Conservation (phyloP, 1,139 yeast genomes). For the Saccharomyces hybrid region DNA sequence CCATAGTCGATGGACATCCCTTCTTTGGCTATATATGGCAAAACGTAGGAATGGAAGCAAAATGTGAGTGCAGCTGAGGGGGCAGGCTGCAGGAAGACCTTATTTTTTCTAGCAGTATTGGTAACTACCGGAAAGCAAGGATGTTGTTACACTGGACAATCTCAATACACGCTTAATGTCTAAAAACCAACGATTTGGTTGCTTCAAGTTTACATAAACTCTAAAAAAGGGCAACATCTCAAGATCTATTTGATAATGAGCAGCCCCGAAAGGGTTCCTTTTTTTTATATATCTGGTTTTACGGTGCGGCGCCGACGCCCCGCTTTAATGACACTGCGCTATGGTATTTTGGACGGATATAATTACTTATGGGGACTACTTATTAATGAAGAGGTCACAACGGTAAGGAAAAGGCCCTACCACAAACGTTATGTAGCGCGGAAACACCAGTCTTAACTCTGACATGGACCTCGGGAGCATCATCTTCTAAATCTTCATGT, state of each 20-base stretch:
- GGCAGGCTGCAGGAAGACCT: background rate
- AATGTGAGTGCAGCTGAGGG: background rate
- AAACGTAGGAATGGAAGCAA: background rate
- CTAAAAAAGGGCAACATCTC: background rate
- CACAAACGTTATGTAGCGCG: conserved; percentile 40
- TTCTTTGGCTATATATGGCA: background rate
- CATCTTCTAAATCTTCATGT: conserved; percentile 11
- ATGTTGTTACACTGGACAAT: background rate
- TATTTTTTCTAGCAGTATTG: background rate
- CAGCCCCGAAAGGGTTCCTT: background rate
- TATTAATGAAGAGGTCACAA: conserved; percentile 19
- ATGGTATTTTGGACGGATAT: background rate
- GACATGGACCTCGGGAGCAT: conserved; percentile 33
- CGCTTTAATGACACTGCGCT: background rate
- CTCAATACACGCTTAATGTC: background rate
- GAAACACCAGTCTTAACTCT: conserved; percentile 40
- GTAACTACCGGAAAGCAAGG: background rate
- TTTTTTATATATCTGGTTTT: background rate
- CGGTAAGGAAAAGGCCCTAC: conserved; percentile 33
- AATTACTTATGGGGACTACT: background rate
- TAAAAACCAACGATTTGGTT: background rate
- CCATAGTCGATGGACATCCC: background rate
- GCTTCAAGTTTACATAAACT: background rate
- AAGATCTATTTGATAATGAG: background rate
- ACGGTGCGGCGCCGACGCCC: background rate